Conservation (phyloP, 2,329 filamentous ascomycete species). For the Trichoderma hamatum region DNA sequence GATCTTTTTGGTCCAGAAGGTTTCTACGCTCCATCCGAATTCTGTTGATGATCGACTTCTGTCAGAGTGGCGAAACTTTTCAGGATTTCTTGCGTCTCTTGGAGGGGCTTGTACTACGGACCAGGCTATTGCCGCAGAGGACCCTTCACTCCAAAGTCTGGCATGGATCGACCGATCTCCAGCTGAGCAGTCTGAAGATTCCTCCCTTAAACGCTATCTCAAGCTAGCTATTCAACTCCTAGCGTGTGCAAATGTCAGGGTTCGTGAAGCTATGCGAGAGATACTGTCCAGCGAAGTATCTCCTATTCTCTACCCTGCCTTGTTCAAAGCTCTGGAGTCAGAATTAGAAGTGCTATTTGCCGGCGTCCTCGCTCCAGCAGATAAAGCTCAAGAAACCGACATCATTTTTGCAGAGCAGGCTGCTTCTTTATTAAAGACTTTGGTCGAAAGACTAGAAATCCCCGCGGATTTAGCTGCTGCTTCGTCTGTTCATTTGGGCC, state of each 20-base stretch:
- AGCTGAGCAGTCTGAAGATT: conserved; percentile 62
- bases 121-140: conserved; percentile 59
- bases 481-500: conserved; percentile 65
- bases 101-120: conserved; percentile 67
- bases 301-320: conserved; percentile 60
- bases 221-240: conserved; percentile 66
- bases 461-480: conserved; percentile 64
- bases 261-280: conserved; percentile 68
- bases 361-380: conserved; percentile 54
- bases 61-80: conserved; percentile 69
- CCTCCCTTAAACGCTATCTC: conserved; percentile 62
- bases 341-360: conserved; percentile 67
- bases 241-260: conserved; percentile 64
- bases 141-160: conserved; percentile 58
- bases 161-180: conserved; percentile 67
- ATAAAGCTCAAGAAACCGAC: conserved; percentile 60
- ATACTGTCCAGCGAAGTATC: conserved; percentile 68
- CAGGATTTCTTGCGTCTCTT: conserved; percentile 68
- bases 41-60: conserved; percentile 58
- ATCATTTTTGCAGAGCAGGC: conserved; percentile 70
- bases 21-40: conserved; percentile 57
- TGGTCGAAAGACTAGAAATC: conserved; percentile 66
- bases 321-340: conserved; percentile 67
- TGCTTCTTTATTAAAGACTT: conserved; percentile 62
- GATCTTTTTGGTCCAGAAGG: conserved; percentile 65